A percentile compares a stretch with the other conserved stretches of the same genome.
phyloP scores from a whole-genome alignment of 768 basidiomycete genomes.

The Psilocybe tampanensis region DNA sequence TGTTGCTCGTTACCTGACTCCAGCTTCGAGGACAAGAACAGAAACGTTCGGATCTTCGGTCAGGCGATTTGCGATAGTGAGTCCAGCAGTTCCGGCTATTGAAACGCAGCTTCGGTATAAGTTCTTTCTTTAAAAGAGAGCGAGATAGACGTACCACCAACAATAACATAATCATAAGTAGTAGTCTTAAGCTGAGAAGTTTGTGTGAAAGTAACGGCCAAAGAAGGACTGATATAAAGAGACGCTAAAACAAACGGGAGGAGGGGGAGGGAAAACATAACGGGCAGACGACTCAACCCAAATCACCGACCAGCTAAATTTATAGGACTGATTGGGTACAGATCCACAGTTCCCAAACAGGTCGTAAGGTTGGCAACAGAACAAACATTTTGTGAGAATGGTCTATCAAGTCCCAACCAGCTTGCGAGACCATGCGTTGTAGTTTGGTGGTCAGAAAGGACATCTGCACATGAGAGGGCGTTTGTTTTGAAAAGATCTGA shows the following conservation, averaged over 20 bases:
- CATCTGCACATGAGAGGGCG: too few species aligned
- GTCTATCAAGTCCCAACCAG: background rate
- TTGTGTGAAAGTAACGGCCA: background rate
- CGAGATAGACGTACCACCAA: background rate
- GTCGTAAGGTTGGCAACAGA: background rate
- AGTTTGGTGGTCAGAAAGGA: background rate
- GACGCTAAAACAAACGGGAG: background rate
- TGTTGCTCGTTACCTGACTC: constrained; percentile 2
- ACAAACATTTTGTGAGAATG: background rate
- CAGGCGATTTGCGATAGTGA: constrained; percentile 11
- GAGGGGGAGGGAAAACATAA: background rate
- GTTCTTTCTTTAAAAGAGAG: background rate
- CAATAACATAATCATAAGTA: background rate
- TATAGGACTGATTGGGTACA: background rate
- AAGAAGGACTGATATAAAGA: background rate
- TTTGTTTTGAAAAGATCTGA: too few species aligned
- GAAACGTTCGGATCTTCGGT: constrained; percentile 9
- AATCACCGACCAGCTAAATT: background rate
- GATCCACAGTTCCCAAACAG: background rate
- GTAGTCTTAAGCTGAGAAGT: background rate
- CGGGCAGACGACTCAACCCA: background rate
- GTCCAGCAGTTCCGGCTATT: constrained; percentile 12
- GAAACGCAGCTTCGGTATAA: background rate
- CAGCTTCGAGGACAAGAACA: constrained; percentile 16
- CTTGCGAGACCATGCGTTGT: background rate